Evolutionary conservation across 2,329 filamentous ascomycete genomes (phyloP).

Genomic region (Neofusicoccum sp.): DNA sequence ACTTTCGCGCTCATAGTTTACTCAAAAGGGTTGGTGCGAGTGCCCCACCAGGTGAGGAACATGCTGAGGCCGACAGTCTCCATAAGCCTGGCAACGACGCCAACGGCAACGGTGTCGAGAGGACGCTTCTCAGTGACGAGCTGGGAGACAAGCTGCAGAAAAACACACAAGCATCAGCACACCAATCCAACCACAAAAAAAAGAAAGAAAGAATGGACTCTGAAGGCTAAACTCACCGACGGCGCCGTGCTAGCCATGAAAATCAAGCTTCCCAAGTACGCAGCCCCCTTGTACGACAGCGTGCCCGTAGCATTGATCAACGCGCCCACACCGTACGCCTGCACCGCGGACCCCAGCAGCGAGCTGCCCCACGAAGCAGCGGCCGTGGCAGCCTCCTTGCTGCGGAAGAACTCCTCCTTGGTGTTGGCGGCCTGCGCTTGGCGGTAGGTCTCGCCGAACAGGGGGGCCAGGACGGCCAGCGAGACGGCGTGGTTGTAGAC

Average conservation of each 20-base stretch:
- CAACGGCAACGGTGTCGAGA: constrained; percentile 85
- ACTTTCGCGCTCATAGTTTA: constrained; percentile 47
- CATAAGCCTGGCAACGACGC: constrained; percentile 78
- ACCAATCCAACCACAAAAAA: background rate
- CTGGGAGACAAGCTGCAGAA: constrained; percentile 75
- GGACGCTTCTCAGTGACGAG: constrained; percentile 90
- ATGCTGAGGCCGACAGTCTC: constrained; percentile 91
- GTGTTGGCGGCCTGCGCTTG: constrained; percentile 88
- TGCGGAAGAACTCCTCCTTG: constrained; percentile 95
- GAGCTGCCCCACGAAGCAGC: constrained; percentile 90
- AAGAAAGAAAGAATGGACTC: background rate
- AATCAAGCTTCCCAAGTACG: constrained; percentile 87
- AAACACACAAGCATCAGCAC: constrained; percentile 27
- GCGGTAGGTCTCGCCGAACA: constrained; percentile 95
- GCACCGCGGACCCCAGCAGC: constrained; percentile 82
- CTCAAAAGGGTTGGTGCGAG: constrained; percentile 88
- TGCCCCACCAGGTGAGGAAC: constrained; percentile 98
- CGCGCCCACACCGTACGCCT: constrained; percentile 87
- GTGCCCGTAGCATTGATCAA: constrained; percentile 90
- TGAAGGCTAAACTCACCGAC: constrained; percentile 61
- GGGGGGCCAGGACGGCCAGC: constrained; percentile 79
- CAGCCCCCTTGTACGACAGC: constrained; percentile 93
- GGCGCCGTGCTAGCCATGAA: constrained; percentile 91
- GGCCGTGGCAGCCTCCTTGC: constrained; percentile 86
- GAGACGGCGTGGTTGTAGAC: constrained; percentile 94